Percentiles rank a stretch among this genome's conserved stretches.
phyloP scores from a whole-genome alignment of 1,139 yeast genomes.

The Suhomyces atakaporum region DNA sequence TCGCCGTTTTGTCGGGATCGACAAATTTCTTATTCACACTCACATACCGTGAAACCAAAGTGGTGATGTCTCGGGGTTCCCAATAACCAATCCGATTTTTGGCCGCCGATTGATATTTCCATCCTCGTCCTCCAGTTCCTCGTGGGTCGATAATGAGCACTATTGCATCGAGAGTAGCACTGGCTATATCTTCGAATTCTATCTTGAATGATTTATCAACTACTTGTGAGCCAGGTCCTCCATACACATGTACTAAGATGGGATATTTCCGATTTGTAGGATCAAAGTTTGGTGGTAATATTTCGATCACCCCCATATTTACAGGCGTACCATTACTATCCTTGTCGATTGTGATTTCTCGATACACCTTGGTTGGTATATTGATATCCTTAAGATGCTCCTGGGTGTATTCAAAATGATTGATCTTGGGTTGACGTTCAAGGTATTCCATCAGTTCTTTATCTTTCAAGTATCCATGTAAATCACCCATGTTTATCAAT shows the following conservation, averaged over 20 bases:
- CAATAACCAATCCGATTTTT: constrained; percentile 72
- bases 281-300: constrained; percentile 70
- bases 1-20: constrained; percentile 66
- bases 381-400: constrained; percentile 34
- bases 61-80: constrained; percentile 83
- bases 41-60: constrained; percentile 65
- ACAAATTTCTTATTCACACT: constrained; percentile 51
- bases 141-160: constrained; percentile 89
- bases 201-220: constrained; percentile 55
- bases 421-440: constrained; percentile 32
- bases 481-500: constrained; percentile 45
- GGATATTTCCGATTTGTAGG: constrained; percentile 62
- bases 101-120: constrained; percentile 71
- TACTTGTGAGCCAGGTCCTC: constrained; percentile 91
- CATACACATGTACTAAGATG: constrained; percentile 78
- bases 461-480: constrained; percentile 24
- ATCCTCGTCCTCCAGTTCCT: constrained; percentile 91
- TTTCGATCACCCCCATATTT: constrained; percentile 68
- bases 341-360: constrained; percentile 47
- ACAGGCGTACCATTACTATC: constrained; percentile 42
- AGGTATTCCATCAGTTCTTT: constrained; percentile 20
- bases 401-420: constrained; percentile 29
- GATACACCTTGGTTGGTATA: constrained; percentile 58
- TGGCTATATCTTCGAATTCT: constrained; percentile 69
- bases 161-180: constrained; percentile 69